Percentiles rank a stretch among this genome's conserved stretches.
Evolutionary conservation across 495 filamentous ascomycete genomes (phyloP).

Genomic region (Xylaria intraflava): DNA sequence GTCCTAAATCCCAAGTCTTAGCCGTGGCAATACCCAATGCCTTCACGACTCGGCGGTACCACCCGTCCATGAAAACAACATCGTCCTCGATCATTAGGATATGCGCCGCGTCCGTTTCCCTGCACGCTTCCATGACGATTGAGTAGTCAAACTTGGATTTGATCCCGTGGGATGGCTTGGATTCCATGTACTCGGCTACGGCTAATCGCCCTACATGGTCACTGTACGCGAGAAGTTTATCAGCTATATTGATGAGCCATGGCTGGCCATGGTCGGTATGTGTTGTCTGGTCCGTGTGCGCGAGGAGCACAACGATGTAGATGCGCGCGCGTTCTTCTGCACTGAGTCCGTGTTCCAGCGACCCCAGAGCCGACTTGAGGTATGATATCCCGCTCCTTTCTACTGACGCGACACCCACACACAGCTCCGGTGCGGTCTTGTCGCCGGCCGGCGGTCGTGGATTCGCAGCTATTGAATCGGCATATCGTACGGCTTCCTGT

Average conservation of each 20-base stretch:
- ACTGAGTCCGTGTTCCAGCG: constrained; percentile 44
- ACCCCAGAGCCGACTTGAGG: constrained; percentile 44
- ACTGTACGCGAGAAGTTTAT: constrained; percentile 43
- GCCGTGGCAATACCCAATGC: constrained; percentile 31
- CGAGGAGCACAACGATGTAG: constrained; percentile 47
- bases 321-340: constrained; percentile 39
- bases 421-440: constrained; percentile 14
- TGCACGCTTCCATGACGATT: constrained; percentile 44
- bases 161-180: constrained; percentile 14
- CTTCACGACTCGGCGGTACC: constrained; percentile 39
- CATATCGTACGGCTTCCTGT: constrained; percentile 17
- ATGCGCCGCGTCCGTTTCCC: constrained; percentile 38
- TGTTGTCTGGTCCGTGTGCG: constrained; percentile 39
- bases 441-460: neutral
- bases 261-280: constrained; percentile 45
- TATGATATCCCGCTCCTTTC: constrained; percentile 31
- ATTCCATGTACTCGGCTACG: constrained; percentile 17
- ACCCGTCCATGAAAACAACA: constrained; percentile 45
- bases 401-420: constrained; percentile 29
- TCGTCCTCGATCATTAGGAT: constrained; percentile 53
- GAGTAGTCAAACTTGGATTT: constrained; percentile 41
- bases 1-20: constrained; percentile 14
- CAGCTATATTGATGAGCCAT: constrained; percentile 44
- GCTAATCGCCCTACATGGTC: constrained; percentile 17
- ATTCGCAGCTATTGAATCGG: neutral